phyloP scores from a whole-genome alignment of 2,329 filamentous ascomycete species.

The Aquanectria penicillioides region DNA sequence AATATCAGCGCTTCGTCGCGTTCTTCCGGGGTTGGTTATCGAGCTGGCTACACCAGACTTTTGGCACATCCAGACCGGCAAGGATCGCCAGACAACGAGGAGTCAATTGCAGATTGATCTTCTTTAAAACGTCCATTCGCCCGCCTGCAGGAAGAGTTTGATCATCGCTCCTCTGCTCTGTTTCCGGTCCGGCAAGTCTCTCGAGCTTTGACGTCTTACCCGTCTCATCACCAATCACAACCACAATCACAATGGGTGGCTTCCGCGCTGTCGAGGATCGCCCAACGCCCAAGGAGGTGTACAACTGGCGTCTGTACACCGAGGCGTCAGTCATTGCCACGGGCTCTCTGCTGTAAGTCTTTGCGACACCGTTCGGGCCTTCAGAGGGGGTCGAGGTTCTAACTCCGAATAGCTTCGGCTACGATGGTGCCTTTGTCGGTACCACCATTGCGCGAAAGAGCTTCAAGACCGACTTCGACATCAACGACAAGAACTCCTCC shows the following conservation, averaged over 20 bases:
- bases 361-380: not conserved
- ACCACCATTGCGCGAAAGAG: slow-evolving; percentile 61
- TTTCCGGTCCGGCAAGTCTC: too few relatives aligned
- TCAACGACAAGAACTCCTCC: slow-evolving; percentile 41
- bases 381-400: not conserved
- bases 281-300: slow-evolving; percentile 65
- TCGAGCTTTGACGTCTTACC: too few relatives aligned
- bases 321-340: slow-evolving; percentile 60
- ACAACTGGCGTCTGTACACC: slow-evolving; percentile 62
- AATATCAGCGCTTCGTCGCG: slow-evolving; percentile 30
- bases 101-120: not conserved
- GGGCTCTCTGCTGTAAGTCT: slow-evolving; percentile 53
- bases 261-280: slow-evolving; percentile 63
- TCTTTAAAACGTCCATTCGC: not conserved
- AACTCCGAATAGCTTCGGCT: slow-evolving; percentile 55
- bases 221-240: not conserved
- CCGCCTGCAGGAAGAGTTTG: too few relatives aligned
- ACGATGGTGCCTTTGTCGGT: slow-evolving; percentile 64
- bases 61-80: slow-evolving; percentile 9
- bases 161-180: not conserved
- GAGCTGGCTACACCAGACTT: slow-evolving; percentile 1
- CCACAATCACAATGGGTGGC: slow-evolving; percentile 44
- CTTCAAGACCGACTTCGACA: slow-evolving; percentile 56
- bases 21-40: slow-evolving; percentile 16
- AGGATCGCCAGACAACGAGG: slow-evolving; percentile 16